Percentiles rank a stretch among this genome's conserved stretches.
These are phyloP conservation scores for Stemphylium lycopersici DNA, from an alignment of 2,329 filamentous ascomycete species.

Conservation along the genomic window DNA sequence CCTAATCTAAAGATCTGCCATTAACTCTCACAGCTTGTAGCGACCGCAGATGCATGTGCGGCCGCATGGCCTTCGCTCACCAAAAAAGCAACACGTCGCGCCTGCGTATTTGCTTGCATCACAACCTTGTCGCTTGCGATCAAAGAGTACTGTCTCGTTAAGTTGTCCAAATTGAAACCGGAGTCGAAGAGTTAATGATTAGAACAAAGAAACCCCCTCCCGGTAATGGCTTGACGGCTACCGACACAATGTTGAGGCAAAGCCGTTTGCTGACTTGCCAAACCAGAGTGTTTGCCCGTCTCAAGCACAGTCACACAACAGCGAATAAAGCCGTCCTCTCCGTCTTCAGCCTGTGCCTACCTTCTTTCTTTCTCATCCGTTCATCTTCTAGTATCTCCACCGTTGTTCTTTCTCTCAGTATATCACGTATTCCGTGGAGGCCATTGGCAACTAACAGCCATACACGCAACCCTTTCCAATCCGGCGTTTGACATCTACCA, in stretches of 20 bases:
- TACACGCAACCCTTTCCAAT: no score
- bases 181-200: not conserved
- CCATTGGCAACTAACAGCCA: no score
- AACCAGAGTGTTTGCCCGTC: slow-evolving; percentile 20
- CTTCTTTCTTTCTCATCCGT: not conserved
- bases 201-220: not conserved
- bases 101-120: not conserved
- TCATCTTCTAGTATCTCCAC: not conserved
- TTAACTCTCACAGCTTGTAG: not conserved
- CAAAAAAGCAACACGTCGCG: not conserved
- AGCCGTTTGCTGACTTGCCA: slow-evolving; percentile 6
- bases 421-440: not conserved
- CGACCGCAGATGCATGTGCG: not conserved
- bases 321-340: not conserved
- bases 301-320: slow-evolving; percentile 8
- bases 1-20: not conserved
- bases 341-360: not conserved
- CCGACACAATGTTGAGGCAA: not conserved
- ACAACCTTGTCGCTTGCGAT: not conserved
- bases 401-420: not conserved
- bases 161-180: not conserved
- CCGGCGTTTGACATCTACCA: slow-evolving; percentile 1
- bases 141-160: not conserved
- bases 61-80: not conserved
- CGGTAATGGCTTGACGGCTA: not conserved